A percentile compares a stretch with the other conserved stretches of the same genome.
Conservation (phyloP, 2,329 filamentous ascomycete species). For the Monosporascus cannonballus region DNA sequence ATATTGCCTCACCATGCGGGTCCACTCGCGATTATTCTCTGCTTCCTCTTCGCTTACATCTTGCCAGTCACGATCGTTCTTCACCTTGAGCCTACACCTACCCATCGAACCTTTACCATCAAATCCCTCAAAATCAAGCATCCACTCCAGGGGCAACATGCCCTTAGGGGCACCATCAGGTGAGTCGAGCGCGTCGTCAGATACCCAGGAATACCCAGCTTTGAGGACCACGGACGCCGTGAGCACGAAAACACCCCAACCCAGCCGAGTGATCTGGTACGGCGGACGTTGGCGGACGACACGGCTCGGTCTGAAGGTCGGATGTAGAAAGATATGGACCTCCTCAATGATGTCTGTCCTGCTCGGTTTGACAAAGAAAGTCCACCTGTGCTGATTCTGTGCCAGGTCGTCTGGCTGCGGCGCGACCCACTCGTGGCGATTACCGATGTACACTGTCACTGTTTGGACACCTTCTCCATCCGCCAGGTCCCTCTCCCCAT, state of each 20-base stretch:
- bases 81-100: slow-evolving; percentile 32
- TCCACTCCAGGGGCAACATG: slow-evolving; percentile 33
- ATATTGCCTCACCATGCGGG: slow-evolving; percentile 7
- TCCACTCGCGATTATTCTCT: slow-evolving; percentile 3
- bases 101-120: slow-evolving; percentile 29
- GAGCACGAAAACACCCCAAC: slow-evolving; percentile 37
- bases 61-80: slow-evolving; percentile 16
- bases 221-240: slow-evolving; percentile 33
- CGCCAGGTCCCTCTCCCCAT: slow-evolving; percentile 14
- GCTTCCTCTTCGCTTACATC: neutral
- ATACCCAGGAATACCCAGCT: slow-evolving; percentile 35
- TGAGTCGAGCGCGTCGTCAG: slow-evolving; percentile 27
- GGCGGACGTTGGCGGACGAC: slow-evolving; percentile 29
- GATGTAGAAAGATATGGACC: slow-evolving; percentile 35
- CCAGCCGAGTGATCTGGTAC: slow-evolving; percentile 32
- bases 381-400: slow-evolving; percentile 38
- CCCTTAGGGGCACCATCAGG: slow-evolving; percentile 24
- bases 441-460: slow-evolving; percentile 37
- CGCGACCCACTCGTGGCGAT: slow-evolving; percentile 28
- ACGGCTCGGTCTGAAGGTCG: slow-evolving; percentile 32
- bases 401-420: slow-evolving; percentile 8
- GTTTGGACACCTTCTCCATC: slow-evolving; percentile 25
- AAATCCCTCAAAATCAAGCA: slow-evolving; percentile 32
- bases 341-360: slow-evolving; percentile 36
- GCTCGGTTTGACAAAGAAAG: slow-evolving; percentile 37